Base-by-base conservation (phyloP, 805 yeast species). In the Wickerhamiella cacticola region DNA sequence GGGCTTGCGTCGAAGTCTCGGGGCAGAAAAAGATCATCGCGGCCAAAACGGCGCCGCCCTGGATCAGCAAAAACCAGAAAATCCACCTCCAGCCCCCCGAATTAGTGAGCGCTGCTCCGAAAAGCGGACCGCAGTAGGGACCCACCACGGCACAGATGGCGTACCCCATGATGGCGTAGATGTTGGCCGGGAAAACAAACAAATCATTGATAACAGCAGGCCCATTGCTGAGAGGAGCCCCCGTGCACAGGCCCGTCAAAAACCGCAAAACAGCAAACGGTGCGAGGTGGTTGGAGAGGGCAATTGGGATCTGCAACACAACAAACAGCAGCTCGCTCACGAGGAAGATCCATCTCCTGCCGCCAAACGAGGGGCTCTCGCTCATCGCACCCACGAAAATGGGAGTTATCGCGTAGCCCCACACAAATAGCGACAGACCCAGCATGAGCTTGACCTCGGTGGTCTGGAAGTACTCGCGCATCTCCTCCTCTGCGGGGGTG, bases 371-470 rank as follows among this genome's bases (percentile, higher is more conserved):
- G 1, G 59, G 57, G 49, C 70, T 50, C 58, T 78, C 83, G 6
- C 78, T 70, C 56, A 78, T 56, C 3, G 82, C 81, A 0, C 78
- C 68, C 40, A 74, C 71, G 6, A 75, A 53, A 63, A 76, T 62
- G 1, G 80, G 79, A 2, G 80, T 80, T 22, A 75, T 38, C 34
- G 79, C 84, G 55, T 77, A 77, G 3, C 81, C 83, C 40, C 75
- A 56, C 5, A 78, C 80, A 53, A 73, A 78, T 41, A 76, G 46
- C 0, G 79, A 63, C 49, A 78, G 61, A 1, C 79, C 79, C 28
- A 78, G 61, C 2, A 72, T 63, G 0, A 78, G 74, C n/a, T 66
- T 64, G 2, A 67, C 68, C 28, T 64, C 61, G 5, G 71, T 59
- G 9, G 71, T 64, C n/a, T 60, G 49, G 55, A 76, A 73, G 28